Evolutionary conservation across 2,329 filamentous ascomycete species (phyloP).

Genomic region (Fusarium chaquense): DNA sequence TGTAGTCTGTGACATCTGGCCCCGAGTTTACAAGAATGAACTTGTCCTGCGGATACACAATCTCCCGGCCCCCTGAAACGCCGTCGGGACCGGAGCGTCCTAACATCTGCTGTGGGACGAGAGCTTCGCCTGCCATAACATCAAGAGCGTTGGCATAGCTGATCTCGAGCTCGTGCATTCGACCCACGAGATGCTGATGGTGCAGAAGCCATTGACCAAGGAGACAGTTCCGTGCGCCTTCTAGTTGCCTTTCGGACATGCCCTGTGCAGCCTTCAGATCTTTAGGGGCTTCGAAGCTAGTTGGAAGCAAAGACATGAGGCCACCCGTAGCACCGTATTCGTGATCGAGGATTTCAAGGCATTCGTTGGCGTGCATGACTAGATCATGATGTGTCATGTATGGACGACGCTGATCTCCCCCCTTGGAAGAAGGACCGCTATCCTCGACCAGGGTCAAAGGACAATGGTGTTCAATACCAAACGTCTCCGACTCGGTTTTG

Average conservation of each 20-base stretch:
- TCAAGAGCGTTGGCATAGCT: conserved; percentile 64
- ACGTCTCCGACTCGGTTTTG: conserved; percentile 55
- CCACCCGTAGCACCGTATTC: conserved; percentile 68
- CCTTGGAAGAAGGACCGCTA: conserved; percentile 30
- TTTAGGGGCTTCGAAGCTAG: conserved; percentile 44
- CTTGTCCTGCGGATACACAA: conserved; percentile 67
- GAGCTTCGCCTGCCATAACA: conserved; percentile 62
- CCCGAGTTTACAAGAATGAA: conserved; percentile 68
- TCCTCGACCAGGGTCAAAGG: conserved; percentile 54
- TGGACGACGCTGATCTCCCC: conserved; percentile 47
- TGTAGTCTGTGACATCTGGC: conserved; percentile 61
- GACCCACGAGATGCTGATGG: conserved; percentile 64
- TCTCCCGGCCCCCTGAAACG: conserved; percentile 62
- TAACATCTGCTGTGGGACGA: conserved; percentile 64
- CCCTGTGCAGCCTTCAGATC: conserved; percentile 45
- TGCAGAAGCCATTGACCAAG: conserved; percentile 69
- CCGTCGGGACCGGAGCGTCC: conserved; percentile 65
- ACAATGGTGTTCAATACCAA: conserved; percentile 60
- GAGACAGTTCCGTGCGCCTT: conserved; percentile 62
- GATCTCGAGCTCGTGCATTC: conserved; percentile 69
- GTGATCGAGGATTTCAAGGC: conserved; percentile 70
- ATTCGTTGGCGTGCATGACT: conserved; percentile 68
- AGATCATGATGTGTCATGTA: conserved; percentile 63
- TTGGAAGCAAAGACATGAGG: conserved; percentile 66
- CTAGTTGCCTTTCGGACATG: conserved; percentile 50